phyloP scores from a whole-genome alignment of 129 eudicot species.

The Arctium minus region DNA sequence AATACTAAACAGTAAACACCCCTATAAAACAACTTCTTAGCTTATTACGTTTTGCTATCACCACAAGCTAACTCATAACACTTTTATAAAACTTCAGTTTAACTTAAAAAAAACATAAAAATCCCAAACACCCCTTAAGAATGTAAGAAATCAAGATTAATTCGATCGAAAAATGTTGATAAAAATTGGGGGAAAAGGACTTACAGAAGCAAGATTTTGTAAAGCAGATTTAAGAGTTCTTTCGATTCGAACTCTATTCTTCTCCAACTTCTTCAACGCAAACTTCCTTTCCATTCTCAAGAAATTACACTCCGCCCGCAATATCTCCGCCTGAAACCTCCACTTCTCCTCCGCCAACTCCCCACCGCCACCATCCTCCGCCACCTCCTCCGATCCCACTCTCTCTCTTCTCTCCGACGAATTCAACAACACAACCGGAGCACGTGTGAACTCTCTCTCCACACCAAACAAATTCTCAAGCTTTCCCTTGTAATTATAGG shows the following conservation, averaged over 20 bases:
- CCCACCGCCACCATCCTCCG: constrained; percentile 21
- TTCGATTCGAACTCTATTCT: constrained; percentile 52
- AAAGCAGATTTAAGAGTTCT: constrained; percentile 66
- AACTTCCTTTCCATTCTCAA: constrained; percentile 83
- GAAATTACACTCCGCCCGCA: constrained; percentile 82
- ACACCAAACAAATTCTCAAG: constrained; percentile 57
- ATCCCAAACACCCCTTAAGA: too few species aligned
- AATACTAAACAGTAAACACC: not conserved
- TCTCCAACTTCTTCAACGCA: constrained; percentile 72
- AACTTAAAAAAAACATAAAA: not conserved
- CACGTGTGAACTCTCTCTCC: constrained; percentile 45
- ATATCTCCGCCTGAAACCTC: constrained; percentile 89
- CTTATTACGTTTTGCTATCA: too few species aligned
- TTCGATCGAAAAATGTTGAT: not conserved
- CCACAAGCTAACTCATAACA: too few species aligned
- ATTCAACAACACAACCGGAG: constrained; percentile 36
- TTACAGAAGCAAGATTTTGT: constrained; percentile 67
- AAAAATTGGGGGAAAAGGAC: constrained; percentile 13
- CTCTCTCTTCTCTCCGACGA: constrained; percentile 39
- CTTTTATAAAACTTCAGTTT: not conserved
- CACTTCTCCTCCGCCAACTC: constrained; percentile 62
- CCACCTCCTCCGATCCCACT: constrained; percentile 31
- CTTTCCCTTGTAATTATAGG: constrained; percentile 33
- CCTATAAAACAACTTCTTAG: too few species aligned
- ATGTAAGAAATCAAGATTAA: not conserved